Evolutionary conservation across 441 rosid species (phyloP), one percentile per base, ranked within the genome.

Genomic region (Mallotus repandus): DNA sequence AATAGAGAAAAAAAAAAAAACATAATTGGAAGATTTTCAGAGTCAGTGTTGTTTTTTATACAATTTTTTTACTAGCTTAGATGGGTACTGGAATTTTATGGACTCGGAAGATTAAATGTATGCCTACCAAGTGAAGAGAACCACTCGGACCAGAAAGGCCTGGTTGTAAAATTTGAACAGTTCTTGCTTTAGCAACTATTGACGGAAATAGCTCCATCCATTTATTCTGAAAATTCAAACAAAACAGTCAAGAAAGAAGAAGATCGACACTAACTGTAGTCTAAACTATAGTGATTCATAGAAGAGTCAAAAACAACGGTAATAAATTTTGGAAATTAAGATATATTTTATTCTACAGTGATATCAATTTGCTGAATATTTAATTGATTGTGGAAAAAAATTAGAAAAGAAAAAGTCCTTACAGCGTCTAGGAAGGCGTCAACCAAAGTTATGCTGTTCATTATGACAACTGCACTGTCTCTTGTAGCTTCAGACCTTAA

Each of bases 171-270:
- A 85, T 85, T 77, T 92, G 98, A 72, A 94, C 82, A 18, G 91
- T 88, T 77, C 86, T 92, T 9, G 96, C 98, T 76, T 92, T 81
- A 46, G 98, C 87, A 62, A 95, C 95, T 22, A 95, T 84, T n/a
- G 98, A 88, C 61, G 97, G 90, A 79, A 95, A 95, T 79, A 95
- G 80, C 50, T 95, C 98, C 77, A 84, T 83, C 99, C 99, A 95
- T 81, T 91, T 93, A 76, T 83, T 87, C 99, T 95, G 76, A 10
- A 38, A 68, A 14, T 19, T 43, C 5, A 6, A 25, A 32, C 9
- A 25, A 52, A 52, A 2, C 12, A 12, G 41, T 35, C 2, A 35
- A 35, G 41, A 35, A 1, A 35, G 41, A 35, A 35, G 5, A 35
- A 35, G 4, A 35, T 35, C 5, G 3, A 35, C 5, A 35, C 4